Base-by-base conservation (phyloP, 2,329 filamentous ascomycete species). In the Venturiaceae sp. region DNA sequence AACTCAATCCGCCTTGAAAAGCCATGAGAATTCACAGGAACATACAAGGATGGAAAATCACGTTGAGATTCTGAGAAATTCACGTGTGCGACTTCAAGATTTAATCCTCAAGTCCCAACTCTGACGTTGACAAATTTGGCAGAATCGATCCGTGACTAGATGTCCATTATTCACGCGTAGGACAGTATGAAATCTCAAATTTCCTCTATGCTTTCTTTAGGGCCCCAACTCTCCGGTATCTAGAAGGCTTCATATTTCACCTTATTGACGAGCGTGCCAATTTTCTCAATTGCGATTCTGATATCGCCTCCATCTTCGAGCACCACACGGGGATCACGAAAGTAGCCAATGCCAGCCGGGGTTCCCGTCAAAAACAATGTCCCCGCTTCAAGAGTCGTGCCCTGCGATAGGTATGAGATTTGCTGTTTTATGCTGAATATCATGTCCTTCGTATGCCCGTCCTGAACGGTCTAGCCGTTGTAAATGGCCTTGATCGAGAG, bases 331-430 rank as follows among this genome's bases (percentile, higher is more conserved):
- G 36, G 36, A 11, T 11, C 36, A 11, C n/a, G 11, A n/a, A 11
- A 11, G 11, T 11, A 11, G 36, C 36, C 36, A n/a, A 39, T 39
- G 63, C 71, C 73, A 14, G 69, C 70, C 2, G 76, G 76, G 13
- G 77, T 79, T 0, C 77, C 77, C 7, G 77, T 80, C 77, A 80
- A 78, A 41, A 80, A 72, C 32, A 79, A 68, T 13, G 72, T 77
- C 0, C 77, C 77, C 61, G 70, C 73, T 67, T 76, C 73, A 63
- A 80, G 62, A 44, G 77, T 71, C 23, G 67, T 73, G 21, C 72
- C 72, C 63, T 74, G 74, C 23, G 73, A 77, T 55, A 78, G 66
- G 63, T 78, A 80, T 4, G 72, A 67, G 16, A 81, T 69, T 3
- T 75, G 70, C 60, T 74, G 68, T 1, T 72, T 73, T 7, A 79